Evolutionary conservation across 2,329 filamentous ascomycete species (phyloP).

Genomic region (Cercospora sesami): DNA sequence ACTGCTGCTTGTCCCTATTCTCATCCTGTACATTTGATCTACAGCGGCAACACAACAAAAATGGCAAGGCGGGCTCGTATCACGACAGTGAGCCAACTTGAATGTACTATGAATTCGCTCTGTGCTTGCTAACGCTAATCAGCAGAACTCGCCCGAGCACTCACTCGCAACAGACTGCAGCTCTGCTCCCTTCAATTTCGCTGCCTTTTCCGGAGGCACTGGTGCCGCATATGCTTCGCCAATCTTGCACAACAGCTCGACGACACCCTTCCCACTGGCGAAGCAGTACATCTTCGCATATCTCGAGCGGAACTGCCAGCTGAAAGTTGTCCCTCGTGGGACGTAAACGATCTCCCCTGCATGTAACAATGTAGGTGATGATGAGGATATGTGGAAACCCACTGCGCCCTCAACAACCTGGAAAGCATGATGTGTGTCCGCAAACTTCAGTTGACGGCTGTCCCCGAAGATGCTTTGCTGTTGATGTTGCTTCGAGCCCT

Average conservation of each 20-base stretch:
- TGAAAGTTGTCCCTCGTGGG: conserved; percentile 50
- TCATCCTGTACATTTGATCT: neutral
- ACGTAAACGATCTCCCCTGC: conserved; percentile 55
- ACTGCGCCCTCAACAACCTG: conserved; percentile 52
- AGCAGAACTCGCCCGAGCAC: neutral
- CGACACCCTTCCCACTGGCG: conserved; percentile 52
- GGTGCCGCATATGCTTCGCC: conserved; percentile 27
- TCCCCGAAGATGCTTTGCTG: conserved; percentile 38
- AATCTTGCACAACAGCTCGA: conserved; percentile 46
- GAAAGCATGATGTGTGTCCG: conserved; percentile 55
- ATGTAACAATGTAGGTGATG: conserved; percentile 40
- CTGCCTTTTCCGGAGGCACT: conserved; percentile 29
- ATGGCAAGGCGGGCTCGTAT: neutral
- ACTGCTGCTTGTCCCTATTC: neutral
- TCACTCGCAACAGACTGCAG: neutral
- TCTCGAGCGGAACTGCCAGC: conserved; percentile 47
- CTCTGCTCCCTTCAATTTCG: neutral
- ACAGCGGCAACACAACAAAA: neutral
- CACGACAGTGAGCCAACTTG: neutral
- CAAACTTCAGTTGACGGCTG: conserved; percentile 46
- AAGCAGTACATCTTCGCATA: conserved; percentile 53
- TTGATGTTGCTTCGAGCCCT: conserved; percentile 45
- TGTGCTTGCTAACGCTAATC: neutral
- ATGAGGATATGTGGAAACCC: conserved; percentile 44
- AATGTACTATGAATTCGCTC: neutral